Percentiles rank a stretch among this genome's conserved stretches.
Evolutionary conservation across 768 basidiomycete species (phyloP).

Genomic region (Lactarius hengduanensis): DNA sequence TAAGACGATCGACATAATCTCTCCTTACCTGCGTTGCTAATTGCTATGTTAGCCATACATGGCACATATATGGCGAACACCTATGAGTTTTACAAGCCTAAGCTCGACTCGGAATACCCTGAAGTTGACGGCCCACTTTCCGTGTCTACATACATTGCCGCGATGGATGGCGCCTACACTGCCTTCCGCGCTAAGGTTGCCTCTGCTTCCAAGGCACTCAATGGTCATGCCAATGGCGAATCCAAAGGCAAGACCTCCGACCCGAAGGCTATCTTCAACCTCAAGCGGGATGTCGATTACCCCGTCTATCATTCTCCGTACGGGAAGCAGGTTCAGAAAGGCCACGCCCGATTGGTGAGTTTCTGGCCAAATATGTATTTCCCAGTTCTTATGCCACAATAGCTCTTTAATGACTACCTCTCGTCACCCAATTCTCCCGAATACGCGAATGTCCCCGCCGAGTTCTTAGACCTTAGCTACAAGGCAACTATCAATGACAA

Average conservation of each 20-base stretch:
- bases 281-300: slow-evolving; percentile 75
- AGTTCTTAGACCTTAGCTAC: slow-evolving; percentile 63
- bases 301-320: slow-evolving; percentile 97
- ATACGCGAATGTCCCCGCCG: slow-evolving; percentile 71
- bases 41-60: slow-evolving; percentile 67
- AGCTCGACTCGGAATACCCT: slow-evolving; percentile 92
- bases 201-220: slow-evolving; percentile 44
- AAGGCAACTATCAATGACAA: slow-evolving; percentile 88
- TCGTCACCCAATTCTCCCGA: slow-evolving; percentile 64
- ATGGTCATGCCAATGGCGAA: slow-evolving; percentile 37
- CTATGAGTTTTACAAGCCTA: slow-evolving; percentile 99
- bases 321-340: slow-evolving; percentile 98
- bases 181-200: slow-evolving; percentile 81
- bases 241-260: slow-evolving; percentile 40
- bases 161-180: slow-evolving; percentile 86
- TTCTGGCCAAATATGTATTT: slow-evolving; percentile 11
- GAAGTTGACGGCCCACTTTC: slow-evolving; percentile 97
- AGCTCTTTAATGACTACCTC: slow-evolving; percentile 87
- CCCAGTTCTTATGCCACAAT: neutral
- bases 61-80: slow-evolving; percentile 97
- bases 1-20: slow-evolving; percentile 47
- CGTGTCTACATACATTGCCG: slow-evolving; percentile 91
- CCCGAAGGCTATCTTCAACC: slow-evolving; percentile 54
- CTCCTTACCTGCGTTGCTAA: slow-evolving; percentile 3
- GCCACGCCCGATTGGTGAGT: slow-evolving; percentile 77